Evolutionary conservation across 2,329 filamentous ascomycete genomes (phyloP).

Genomic region (Xylaria polymorpha): DNA sequence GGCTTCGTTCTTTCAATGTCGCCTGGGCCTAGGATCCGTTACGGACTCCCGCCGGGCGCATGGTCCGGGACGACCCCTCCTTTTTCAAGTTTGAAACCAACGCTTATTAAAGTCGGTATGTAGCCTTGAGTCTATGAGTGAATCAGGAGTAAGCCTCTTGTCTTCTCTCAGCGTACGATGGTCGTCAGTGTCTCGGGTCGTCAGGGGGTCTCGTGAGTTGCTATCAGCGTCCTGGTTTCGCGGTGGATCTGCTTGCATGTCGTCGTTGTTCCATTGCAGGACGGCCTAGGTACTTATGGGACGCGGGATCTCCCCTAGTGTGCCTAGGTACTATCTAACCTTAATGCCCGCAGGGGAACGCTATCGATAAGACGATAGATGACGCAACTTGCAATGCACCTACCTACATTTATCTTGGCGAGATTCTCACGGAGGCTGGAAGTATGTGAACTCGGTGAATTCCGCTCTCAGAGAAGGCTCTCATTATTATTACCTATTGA

Average conservation of each 20-base stretch:
- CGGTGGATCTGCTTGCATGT: slow-evolving; percentile 21
- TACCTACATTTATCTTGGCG: neutral
- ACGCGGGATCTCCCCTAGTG: slow-evolving; percentile 5
- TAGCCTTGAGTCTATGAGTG: neutral
- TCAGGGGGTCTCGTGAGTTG: slow-evolving; percentile 29
- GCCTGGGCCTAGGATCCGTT: slow-evolving; percentile 46
- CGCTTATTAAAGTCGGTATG: neutral
- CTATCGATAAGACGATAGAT: slow-evolving; percentile 36
- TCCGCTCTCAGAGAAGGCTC: neutral
- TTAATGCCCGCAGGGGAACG: neutral
- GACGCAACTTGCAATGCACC: slow-evolving; percentile 21
- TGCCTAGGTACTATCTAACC: neutral
- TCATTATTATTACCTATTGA: neutral
- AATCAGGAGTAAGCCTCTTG: neutral
- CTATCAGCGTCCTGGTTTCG: slow-evolving; percentile 14
- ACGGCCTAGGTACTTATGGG: neutral
- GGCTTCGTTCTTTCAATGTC: slow-evolving; percentile 4
- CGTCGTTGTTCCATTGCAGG: slow-evolving; percentile 23
- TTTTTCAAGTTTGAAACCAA: neutral
- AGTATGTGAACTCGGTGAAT: neutral
- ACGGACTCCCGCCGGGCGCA: slow-evolving; percentile 46
- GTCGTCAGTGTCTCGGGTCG: neutral
- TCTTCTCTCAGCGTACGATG: neutral
- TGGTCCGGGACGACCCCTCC: slow-evolving; percentile 36
- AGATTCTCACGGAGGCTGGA: too few species aligned